These are phyloP conservation scores for Dispira simplex DNA, from an alignment of 192 early-diverging fungal genomes.

Conservation along the genomic window DNA sequence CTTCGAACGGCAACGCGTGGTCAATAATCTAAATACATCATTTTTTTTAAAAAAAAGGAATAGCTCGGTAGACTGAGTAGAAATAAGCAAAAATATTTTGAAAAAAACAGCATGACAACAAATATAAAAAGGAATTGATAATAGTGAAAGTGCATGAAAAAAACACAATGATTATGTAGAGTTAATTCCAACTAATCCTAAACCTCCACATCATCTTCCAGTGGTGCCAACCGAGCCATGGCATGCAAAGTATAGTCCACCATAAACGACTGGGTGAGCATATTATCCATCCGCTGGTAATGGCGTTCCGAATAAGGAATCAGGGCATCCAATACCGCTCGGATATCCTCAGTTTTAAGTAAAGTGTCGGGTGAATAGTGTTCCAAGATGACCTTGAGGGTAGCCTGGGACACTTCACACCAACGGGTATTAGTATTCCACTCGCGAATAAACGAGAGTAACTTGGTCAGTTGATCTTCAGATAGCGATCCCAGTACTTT, in stretches of 20 bases:
- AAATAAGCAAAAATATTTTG: too few relatives aligned
- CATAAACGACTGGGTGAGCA: constrained; percentile 70
- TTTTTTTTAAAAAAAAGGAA: too few relatives aligned
- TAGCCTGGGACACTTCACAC: constrained; percentile 60
- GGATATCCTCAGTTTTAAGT: constrained; percentile 58
- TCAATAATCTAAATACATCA: too few relatives aligned
- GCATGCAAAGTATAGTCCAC: constrained; percentile 82
- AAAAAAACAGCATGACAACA: too few relatives aligned
- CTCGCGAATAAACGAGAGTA: constrained; percentile 72
- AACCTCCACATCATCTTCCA: constrained; percentile 18
- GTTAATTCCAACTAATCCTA: background rate
- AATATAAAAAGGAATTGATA: too few relatives aligned
- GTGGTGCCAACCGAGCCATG: constrained; percentile 46
- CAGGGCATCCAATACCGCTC: constrained; percentile 70
- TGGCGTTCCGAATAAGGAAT: constrained; percentile 88
- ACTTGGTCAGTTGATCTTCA: constrained; percentile 51
- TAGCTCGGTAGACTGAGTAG: too few relatives aligned
- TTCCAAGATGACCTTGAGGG: constrained; percentile 62
- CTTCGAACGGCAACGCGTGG: too few relatives aligned
- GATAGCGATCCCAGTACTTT: constrained; percentile 46
- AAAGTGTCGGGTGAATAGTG: constrained; percentile 50
- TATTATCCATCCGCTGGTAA: constrained; percentile 57
- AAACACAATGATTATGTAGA: too few relatives aligned
- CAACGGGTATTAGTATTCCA: constrained; percentile 92
- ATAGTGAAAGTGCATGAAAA: too few relatives aligned